Conservation (phyloP, 177 flowering plant species). For the Tripterygium wilfordii region DNA sequence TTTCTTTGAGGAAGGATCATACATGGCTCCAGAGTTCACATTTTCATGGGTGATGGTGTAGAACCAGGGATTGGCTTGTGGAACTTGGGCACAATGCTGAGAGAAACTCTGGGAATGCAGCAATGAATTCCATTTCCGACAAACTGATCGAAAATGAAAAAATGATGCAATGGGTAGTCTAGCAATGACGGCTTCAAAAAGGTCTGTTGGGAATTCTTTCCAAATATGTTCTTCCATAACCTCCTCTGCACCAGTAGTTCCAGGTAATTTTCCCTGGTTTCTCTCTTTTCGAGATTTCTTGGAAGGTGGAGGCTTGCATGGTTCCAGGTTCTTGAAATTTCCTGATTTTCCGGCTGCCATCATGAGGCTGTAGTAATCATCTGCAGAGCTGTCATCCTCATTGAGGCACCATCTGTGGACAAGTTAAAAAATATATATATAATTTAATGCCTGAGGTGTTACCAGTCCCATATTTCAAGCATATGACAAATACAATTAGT, state of each 20-base stretch:
- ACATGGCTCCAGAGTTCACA: constrained; percentile 65
- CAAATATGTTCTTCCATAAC: constrained; percentile 70
- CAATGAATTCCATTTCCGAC: constrained; percentile 80
- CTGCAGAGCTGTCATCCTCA: constrained; percentile 41
- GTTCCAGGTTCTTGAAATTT: constrained; percentile 50
- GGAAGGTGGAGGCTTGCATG: constrained; percentile 54
- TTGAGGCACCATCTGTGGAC: constrained; percentile 55
- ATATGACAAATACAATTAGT: not conserved
- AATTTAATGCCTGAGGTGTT: not conserved
- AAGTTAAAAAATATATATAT: constrained; percentile 3
- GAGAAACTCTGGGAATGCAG: constrained; percentile 67
- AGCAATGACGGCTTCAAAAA: constrained; percentile 84
- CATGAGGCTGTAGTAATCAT: constrained; percentile 41
- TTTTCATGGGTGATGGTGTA: constrained; percentile 81
- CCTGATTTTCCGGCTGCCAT: constrained; percentile 55
- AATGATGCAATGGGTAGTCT: constrained; percentile 77
- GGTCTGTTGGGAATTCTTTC: constrained; percentile 95
- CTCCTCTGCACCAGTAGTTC: constrained; percentile 21
- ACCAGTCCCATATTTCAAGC: constrained; percentile 8
- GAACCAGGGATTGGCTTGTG: constrained; percentile 69
- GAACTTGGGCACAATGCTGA: constrained; percentile 55
- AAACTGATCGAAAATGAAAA: constrained; percentile 79
- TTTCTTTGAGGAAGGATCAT: constrained; percentile 70
- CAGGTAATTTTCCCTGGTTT: constrained; percentile 35
- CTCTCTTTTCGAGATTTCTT: constrained; percentile 70